phyloP scores from a whole-genome alignment of 495 filamentous ascomycete genomes.

The Xylona heveae region DNA sequence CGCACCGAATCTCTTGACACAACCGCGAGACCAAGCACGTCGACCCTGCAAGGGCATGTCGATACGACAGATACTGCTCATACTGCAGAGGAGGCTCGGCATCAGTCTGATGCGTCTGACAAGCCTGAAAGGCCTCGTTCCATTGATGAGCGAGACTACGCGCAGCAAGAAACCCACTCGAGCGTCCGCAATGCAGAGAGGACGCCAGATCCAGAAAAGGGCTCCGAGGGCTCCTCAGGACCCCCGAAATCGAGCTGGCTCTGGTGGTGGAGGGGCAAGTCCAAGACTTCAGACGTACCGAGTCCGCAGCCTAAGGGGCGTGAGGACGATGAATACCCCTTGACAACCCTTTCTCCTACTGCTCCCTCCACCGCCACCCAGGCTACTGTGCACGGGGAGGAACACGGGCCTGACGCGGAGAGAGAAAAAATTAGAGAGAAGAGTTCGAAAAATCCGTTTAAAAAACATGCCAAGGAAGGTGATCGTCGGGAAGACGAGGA shows the following conservation, averaged over 20 bases:
- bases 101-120: too few species aligned
- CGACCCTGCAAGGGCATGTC: too few species aligned
- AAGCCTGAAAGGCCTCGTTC: too few species aligned
- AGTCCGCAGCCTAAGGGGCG: constrained; percentile 20
- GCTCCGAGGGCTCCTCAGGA: background rate
- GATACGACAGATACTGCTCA: too few species aligned
- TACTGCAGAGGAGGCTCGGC: too few species aligned
- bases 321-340: constrained; percentile 23
- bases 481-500: constrained; percentile 28
- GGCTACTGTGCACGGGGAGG: constrained; percentile 8
- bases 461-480: background rate
- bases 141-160: too few species aligned
- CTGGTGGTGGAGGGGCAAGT: constrained; percentile 10
- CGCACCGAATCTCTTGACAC: too few species aligned
- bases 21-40: too few species aligned
- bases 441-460: constrained; percentile 15
- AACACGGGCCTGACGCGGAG: constrained; percentile 10
- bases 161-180: too few species aligned
- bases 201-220: too few species aligned
- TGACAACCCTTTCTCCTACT: constrained; percentile 9
- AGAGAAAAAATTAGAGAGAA: constrained; percentile 14
- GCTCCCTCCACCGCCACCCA: constrained; percentile 7
- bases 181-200: too few species aligned
- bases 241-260: constrained; percentile 4
- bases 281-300: constrained; percentile 13